phyloP scores from a whole-genome alignment of 2,329 filamentous ascomycete genomes.

The Cyanodermella asteris region DNA sequence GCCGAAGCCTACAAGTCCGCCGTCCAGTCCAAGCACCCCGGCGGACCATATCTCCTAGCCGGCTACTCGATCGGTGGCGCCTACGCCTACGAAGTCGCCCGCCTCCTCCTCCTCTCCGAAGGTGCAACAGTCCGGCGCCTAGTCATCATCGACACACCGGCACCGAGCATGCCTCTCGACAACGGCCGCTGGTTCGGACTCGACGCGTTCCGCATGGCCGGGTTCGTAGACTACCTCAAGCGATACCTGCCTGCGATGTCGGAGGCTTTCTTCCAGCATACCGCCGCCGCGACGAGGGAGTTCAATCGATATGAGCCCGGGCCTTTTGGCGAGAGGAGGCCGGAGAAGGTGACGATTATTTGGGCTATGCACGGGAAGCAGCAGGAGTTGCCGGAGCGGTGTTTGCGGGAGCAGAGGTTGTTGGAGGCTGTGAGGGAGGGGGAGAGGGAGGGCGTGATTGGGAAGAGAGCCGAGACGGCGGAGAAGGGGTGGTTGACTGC shows the following conservation, averaged over 20 bases:
- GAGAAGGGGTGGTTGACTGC: slow-evolving; percentile 4
- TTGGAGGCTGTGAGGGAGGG: not conserved
- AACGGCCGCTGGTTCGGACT: too few relatives aligned
- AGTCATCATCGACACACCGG: slow-evolving; percentile 4
- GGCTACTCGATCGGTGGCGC: slow-evolving; percentile 14
- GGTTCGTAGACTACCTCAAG: slow-evolving; percentile 3
- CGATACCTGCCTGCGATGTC: slow-evolving; percentile 1
- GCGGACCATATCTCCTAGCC: slow-evolving; percentile 13
- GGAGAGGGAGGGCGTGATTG: slow-evolving; percentile 3
- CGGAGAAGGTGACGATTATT: slow-evolving; percentile 3
- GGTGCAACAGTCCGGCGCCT: slow-evolving; percentile 2
- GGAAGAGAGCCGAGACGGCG: slow-evolving; percentile 1
- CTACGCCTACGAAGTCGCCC: slow-evolving; percentile 12
- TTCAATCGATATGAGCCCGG: slow-evolving; percentile 2
- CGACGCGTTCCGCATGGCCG: too few relatives aligned
- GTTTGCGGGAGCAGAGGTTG: not conserved
- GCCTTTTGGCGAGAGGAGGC: not conserved
- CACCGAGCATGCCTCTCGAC: slow-evolving; percentile 3
- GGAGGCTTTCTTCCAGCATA: slow-evolving; percentile 1
- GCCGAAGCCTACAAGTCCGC: slow-evolving; percentile 4
- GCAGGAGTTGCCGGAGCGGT: too few relatives aligned
- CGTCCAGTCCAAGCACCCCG: slow-evolving; percentile 1
- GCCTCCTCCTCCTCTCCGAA: slow-evolving; percentile 6
- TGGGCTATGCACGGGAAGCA: too few relatives aligned
- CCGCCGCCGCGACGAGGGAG: slow-evolving; percentile 1